Evolutionary conservation across 2,329 filamentous ascomycete species (phyloP), one percentile per base, ranked within the genome.

Genomic region (Trichoderma koningii): DNA sequence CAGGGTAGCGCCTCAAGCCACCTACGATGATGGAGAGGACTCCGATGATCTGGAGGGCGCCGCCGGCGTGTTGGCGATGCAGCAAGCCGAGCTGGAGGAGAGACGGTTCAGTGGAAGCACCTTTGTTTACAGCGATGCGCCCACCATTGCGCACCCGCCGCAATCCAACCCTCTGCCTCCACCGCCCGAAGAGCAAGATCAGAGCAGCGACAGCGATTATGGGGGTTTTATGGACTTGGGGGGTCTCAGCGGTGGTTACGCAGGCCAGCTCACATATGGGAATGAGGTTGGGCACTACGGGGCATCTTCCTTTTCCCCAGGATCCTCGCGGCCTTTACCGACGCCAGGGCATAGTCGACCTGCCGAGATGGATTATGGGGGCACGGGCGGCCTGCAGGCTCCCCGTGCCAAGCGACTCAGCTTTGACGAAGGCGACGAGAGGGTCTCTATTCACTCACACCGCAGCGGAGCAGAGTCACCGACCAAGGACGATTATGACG

Each of bases 381-480:
- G 91, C 7, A 97, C 93, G n/a, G 95, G 94, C 47, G 95, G 95
- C 1, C 78, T 97, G 30, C 88, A 93, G 67, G 86, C 91, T 65
- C 93, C 93, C 2, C 87, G 83, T 56, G 82, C 82, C 7, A 85
- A 93, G 69, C 86, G 92, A 66, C 82, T 93, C 71, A 97, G 93
- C 77, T 97, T 95, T 71, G 94, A 98, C 70, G 92, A 97, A 74
- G 94, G 92, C 2, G 95, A 97, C 70, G 95, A 98, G 75, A 83
- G 82, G 15, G 83, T 83, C 19, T 87, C 84, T 1, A 70, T 88
- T 52, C 76, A 85, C 73, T 82, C 84, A 7, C 84, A 78, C 64
- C 82, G 78, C 68, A 89, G 79, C 70, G 85, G 78, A 44, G 88
- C 86, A 69, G 88, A 91, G 44, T 91, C 88, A 30, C 87, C 89